Percentiles rank a stretch among this genome's conserved stretches.
phyloP scores from a whole-genome alignment of 116 monocot species.

The Zostera marina region DNA sequence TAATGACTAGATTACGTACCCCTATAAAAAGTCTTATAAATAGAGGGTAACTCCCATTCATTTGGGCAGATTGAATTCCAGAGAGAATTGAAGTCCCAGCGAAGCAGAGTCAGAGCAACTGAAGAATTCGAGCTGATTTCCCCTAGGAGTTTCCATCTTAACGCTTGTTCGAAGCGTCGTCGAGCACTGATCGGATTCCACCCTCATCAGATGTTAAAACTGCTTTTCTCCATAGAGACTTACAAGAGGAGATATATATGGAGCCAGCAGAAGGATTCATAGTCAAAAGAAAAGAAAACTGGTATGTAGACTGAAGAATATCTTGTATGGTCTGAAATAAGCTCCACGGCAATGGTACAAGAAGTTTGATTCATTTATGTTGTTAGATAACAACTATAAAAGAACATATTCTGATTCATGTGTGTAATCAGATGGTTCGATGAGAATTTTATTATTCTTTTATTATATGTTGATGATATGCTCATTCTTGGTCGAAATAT shows the following conservation, averaged over 20 bases:
- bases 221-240: background rate
- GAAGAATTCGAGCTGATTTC: no score
- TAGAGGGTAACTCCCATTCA: no score
- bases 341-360: background rate
- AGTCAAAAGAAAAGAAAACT: background rate
- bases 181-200: no score
- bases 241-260: background rate
- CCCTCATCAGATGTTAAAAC: background rate
- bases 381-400: background rate
- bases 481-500: constrained; percentile 6
- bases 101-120: no score
- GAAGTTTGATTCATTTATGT: background rate
- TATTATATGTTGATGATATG: constrained; percentile 20
- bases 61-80: no score
- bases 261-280: background rate
- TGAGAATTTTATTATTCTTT: constrained; percentile 8
- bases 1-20: no score
- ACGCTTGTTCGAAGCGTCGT: no score
- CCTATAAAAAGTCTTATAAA: no score
- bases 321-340: background rate
- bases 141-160: no score
- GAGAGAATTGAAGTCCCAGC: no score
- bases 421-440: constrained; percentile 1
- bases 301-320: no score
- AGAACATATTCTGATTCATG: constrained; percentile 1